These are phyloP conservation scores for Hamamelis virginiana DNA, from an alignment of 164 flowering plant genomes.

Conservation along the genomic window DNA sequence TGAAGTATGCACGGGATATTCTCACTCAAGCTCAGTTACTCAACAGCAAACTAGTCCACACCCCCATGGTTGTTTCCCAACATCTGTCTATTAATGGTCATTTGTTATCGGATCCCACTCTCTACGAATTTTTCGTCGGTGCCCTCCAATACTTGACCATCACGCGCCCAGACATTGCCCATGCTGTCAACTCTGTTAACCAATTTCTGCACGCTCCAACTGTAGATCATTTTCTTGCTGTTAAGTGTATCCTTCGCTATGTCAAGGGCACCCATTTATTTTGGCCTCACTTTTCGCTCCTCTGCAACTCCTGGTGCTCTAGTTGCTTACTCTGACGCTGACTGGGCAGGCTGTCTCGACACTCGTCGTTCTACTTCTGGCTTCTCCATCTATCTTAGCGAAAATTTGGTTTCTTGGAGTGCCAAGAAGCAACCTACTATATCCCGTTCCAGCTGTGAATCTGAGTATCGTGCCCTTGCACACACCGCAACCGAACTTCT, in stretches of 20 bases:
- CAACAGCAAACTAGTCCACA: no score
- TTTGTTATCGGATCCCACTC: not conserved
- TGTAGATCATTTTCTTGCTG: not conserved
- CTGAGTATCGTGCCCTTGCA: slow-evolving; percentile 10
- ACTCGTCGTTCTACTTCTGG: slow-evolving; percentile 2
- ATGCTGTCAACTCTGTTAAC: not conserved
- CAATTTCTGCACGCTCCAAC: slow-evolving; percentile 13
- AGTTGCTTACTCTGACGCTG: not conserved
- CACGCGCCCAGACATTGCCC: slow-evolving; percentile 13
- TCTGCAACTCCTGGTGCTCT: not conserved
- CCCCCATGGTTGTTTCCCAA: no score
- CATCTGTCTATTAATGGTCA: no score
- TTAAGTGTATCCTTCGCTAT: slow-evolving; percentile 4
- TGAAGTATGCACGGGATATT: no score
- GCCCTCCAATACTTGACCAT: slow-evolving; percentile 10
- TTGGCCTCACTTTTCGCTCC: not conserved
- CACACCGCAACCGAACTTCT: not conserved
- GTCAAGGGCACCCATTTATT: not conserved
- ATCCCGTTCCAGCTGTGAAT: not conserved
- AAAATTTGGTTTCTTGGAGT: not conserved
- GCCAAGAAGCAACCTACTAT: slow-evolving; percentile 1
- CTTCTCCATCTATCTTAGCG: not conserved
- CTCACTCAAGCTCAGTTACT: no score
- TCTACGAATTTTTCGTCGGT: slow-evolving; percentile 4
- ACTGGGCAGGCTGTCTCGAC: slow-evolving; percentile 5